phyloP scores from a whole-genome alignment of 176 grass and related monocot species.

The Zoysia japonica region DNA sequence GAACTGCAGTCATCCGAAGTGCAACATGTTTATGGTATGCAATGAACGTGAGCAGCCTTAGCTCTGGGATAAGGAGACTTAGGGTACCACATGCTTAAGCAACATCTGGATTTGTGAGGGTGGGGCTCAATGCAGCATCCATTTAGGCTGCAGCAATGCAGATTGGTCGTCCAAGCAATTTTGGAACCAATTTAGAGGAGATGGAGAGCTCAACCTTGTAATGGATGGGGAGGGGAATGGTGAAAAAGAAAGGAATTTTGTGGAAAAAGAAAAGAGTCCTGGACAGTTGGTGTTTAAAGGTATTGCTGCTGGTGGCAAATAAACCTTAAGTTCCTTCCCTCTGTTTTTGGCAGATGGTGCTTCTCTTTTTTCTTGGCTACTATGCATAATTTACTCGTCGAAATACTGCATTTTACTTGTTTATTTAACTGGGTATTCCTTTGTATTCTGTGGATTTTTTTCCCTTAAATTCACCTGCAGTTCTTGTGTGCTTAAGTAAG shows the following conservation, averaged over 20 bases:
- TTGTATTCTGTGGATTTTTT: slow-evolving; percentile 16
- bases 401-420: slow-evolving; percentile 8
- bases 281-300: no score
- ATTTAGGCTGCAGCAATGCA: background rate
- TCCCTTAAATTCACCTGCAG: background rate
- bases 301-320: no score
- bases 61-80: no score
- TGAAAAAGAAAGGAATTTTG: no score
- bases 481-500: slow-evolving; percentile 12
- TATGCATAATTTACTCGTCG: background rate
- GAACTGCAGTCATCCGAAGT: no score
- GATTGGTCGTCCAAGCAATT: background rate
- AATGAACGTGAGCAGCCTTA: no score
- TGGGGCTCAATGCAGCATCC: background rate
- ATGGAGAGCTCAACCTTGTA: background rate
- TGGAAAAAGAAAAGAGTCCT: no score
- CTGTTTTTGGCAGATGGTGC: background rate
- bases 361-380: background rate
- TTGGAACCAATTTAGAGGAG: background rate
- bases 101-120: no score
- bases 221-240: no score
- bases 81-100: no score
- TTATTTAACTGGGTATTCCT: slow-evolving; percentile 19
- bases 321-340: no score
- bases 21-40: no score